Conservation (phyloP, 805 yeast genomes). For the Peterozyma toletana region DNA sequence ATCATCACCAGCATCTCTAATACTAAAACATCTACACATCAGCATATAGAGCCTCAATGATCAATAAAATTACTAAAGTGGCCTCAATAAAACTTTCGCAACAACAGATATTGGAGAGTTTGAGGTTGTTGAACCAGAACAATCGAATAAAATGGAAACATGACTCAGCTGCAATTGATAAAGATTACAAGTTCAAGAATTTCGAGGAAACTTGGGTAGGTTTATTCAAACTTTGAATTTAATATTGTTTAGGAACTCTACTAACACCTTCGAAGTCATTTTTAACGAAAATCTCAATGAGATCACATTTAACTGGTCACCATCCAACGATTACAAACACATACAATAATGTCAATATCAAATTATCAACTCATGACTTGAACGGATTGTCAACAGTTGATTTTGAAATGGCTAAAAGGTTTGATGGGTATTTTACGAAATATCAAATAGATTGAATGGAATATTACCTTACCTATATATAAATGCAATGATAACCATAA, state of each 20-base stretch:
- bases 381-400: constrained; percentile 49
- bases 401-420: constrained; percentile 44
- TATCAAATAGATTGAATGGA: not conserved
- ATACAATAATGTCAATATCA: constrained; percentile 49
- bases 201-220: constrained; percentile 57
- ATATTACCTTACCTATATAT: too few species aligned
- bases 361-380: constrained; percentile 61
- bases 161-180: constrained; percentile 16
- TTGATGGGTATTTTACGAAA: constrained; percentile 25
- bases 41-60: constrained; percentile 19
- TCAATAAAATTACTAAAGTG: constrained; percentile 25
- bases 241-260: too few species aligned
- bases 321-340: constrained; percentile 66
- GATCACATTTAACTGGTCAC: constrained; percentile 54
- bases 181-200: constrained; percentile 34
- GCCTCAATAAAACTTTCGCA: constrained; percentile 20
- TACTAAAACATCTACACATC: too few species aligned
- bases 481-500: too few species aligned
- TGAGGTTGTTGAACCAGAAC: constrained; percentile 4
- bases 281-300: constrained; percentile 47
- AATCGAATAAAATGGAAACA: constrained; percentile 16
- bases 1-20: too few species aligned
- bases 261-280: constrained; percentile 24
- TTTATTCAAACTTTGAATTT: not conserved
- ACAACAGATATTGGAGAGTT: constrained; percentile 16